Conservation (phyloP, 352 stramenopile species). For the Globisporangium nodosum region DNA sequence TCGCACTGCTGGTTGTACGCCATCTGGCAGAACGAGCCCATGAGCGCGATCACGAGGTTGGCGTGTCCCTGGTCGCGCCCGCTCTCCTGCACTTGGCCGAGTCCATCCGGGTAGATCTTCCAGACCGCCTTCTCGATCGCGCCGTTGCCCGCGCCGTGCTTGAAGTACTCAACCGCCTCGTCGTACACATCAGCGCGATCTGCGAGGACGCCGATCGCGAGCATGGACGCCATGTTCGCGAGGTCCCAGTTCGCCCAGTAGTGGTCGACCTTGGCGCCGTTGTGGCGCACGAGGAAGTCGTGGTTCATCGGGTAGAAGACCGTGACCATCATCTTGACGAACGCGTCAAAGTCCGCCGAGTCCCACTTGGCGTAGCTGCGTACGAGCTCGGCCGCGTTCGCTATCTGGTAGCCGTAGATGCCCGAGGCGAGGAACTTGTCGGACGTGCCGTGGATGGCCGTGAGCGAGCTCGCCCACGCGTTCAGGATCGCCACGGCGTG, state of each 20-base stretch:
- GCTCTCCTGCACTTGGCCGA: slow-evolving; percentile 17
- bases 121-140: slow-evolving; percentile 15
- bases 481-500: slow-evolving; percentile 12
- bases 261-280: slow-evolving; percentile 19
- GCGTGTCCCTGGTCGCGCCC: slow-evolving; percentile 17
- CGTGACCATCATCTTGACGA: slow-evolving; percentile 13
- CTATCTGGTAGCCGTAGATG: slow-evolving; percentile 19
- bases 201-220: slow-evolving; percentile 16
- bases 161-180: slow-evolving; percentile 16
- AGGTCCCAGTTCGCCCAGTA: slow-evolving; percentile 22
- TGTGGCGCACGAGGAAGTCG: slow-evolving; percentile 18
- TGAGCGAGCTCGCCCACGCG: slow-evolving; percentile 13
- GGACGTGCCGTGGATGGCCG: slow-evolving; percentile 9
- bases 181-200: slow-evolving; percentile 15
- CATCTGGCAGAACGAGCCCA: slow-evolving; percentile 16
- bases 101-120: slow-evolving; percentile 11
- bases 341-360: slow-evolving; percentile 5
- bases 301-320: slow-evolving; percentile 22
- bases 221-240: slow-evolving; percentile 18
- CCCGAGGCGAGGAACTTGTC: slow-evolving; percentile 16
- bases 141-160: slow-evolving; percentile 12
- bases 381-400: slow-evolving; percentile 18
- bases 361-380: slow-evolving; percentile 11
- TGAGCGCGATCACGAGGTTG: slow-evolving; percentile 11
- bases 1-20: slow-evolving; percentile 15